These are phyloP conservation scores for Hanseniaspora lindneri DNA, from an alignment of 805 yeast genomes.

Conservation along the genomic window DNA sequence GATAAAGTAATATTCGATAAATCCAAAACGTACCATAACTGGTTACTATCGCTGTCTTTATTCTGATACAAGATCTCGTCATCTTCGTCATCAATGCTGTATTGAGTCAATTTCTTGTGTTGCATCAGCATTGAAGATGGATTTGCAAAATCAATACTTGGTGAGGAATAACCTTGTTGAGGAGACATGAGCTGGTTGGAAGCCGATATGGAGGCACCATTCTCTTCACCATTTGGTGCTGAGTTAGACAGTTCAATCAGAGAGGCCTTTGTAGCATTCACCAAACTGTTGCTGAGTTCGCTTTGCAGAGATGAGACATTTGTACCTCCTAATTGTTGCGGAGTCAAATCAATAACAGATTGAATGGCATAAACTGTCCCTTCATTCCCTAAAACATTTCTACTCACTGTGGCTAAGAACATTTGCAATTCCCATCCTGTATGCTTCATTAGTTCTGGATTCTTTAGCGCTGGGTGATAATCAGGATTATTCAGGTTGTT, in stretches of 20 bases:
- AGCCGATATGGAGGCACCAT: neutral
- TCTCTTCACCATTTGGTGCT: neutral
- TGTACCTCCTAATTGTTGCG: slow-evolving; percentile 12
- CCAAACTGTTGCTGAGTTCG: slow-evolving; percentile 13
- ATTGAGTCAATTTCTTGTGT: slow-evolving; percentile 34
- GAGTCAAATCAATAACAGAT: slow-evolving; percentile 29
- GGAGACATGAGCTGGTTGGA: slow-evolving; percentile 14
- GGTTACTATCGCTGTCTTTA: slow-evolving; percentile 35
- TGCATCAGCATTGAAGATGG: slow-evolving; percentile 28
- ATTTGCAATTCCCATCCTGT: slow-evolving; percentile 31
- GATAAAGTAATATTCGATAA: slow-evolving; percentile 78
- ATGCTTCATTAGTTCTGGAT: slow-evolving; percentile 26
- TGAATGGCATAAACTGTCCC: slow-evolving; percentile 31
- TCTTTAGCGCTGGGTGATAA: slow-evolving; percentile 29
- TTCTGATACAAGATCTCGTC: slow-evolving; percentile 55
- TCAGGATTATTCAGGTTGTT: slow-evolving; percentile 27
- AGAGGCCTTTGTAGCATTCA: slow-evolving; percentile 16
- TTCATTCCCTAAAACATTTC: slow-evolving; percentile 27
- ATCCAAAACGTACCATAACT: slow-evolving; percentile 90
- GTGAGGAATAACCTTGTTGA: slow-evolving; percentile 24
- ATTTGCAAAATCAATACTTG: slow-evolving; percentile 20
- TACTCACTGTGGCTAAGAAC: slow-evolving; percentile 27
- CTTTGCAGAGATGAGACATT: slow-evolving; percentile 9
- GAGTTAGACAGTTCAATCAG: slow-evolving; percentile 15
- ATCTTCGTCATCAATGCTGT: slow-evolving; percentile 42